These are phyloP conservation scores for Alternaria consortialis DNA, from an alignment of 2,329 filamentous ascomycete species.

Conservation along the genomic window DNA sequence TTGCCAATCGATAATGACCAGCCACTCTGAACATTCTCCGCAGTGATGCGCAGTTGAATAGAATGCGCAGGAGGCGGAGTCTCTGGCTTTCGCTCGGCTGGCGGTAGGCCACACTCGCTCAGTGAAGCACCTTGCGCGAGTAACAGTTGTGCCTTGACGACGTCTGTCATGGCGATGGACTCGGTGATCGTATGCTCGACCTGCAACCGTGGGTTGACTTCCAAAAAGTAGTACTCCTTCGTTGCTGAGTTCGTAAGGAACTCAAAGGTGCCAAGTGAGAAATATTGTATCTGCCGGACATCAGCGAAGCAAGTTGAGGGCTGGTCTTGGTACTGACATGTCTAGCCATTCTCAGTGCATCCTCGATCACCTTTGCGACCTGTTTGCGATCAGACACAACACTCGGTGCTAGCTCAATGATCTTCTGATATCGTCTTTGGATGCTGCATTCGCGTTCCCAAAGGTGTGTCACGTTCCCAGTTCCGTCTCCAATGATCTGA, in stretches of 20 bases:
- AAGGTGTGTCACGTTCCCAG: slow-evolving; percentile 62
- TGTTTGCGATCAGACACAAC: slow-evolving; percentile 57
- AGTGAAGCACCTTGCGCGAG: slow-evolving; percentile 62
- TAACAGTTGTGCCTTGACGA: slow-evolving; percentile 64
- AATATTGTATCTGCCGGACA: slow-evolving; percentile 59
- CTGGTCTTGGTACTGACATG: slow-evolving; percentile 42
- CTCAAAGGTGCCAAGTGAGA: slow-evolving; percentile 70
- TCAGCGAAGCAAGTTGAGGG: not conserved
- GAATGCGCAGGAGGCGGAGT: slow-evolving; percentile 55
- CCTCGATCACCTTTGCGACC: slow-evolving; percentile 61
- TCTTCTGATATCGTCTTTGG: slow-evolving; percentile 68
- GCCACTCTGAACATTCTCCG: slow-evolving; percentile 62
- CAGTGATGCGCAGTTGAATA: slow-evolving; percentile 66
- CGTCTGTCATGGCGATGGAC: slow-evolving; percentile 61
- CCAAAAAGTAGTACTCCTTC: slow-evolving; percentile 65
- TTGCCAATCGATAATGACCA: slow-evolving; percentile 70
- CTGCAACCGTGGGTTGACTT: slow-evolving; percentile 68
- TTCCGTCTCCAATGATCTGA: slow-evolving; percentile 67
- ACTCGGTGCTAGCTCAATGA: slow-evolving; percentile 68
- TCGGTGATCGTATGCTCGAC: slow-evolving; percentile 71
- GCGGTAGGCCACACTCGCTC: slow-evolving; percentile 45
- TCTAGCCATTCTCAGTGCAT: slow-evolving; percentile 63
- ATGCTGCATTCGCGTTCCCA: slow-evolving; percentile 70
- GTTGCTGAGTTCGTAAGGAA: slow-evolving; percentile 65
- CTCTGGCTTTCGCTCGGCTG: slow-evolving; percentile 38